Conservation (phyloP, 1,284 basidiomycete genomes). For the Inonotus obliquus region DNA sequence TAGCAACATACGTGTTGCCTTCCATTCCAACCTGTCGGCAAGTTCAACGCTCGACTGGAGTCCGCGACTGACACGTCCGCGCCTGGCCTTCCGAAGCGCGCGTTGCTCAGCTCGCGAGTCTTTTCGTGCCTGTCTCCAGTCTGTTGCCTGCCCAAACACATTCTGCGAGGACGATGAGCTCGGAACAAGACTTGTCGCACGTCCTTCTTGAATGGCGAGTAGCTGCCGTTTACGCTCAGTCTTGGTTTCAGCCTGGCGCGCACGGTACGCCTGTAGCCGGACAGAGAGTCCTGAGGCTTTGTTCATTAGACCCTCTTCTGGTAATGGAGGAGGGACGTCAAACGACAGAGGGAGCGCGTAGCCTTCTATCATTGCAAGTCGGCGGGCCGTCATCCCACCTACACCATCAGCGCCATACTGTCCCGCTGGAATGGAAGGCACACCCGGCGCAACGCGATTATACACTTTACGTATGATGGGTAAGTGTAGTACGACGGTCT, state of each 20-base stretch:
- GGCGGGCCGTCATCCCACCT: background rate
- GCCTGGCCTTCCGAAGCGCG: background rate
- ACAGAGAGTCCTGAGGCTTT: background rate
- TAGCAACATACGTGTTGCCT: background rate
- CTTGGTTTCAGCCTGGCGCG: background rate
- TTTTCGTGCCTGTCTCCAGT: background rate
- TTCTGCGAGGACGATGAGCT: background rate
- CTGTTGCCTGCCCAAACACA: background rate
- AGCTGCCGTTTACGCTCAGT: background rate
- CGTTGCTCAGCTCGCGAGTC: background rate
- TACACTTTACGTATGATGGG: slow-evolving; percentile 1
- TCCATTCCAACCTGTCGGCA: background rate
- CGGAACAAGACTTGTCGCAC: background rate
- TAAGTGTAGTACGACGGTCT: slow-evolving; percentile 1
- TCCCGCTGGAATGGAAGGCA: background rate
- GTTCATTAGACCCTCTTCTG: background rate
- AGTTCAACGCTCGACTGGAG: slow-evolving; percentile 1
- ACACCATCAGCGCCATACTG: background rate
- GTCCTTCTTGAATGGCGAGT: background rate
- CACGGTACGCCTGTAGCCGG: background rate
- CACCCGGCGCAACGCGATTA: background rate
- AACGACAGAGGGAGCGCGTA: background rate
- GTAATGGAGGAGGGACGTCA: background rate
- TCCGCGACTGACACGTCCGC: background rate
- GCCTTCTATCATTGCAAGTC: background rate